Evolutionary conservation across 108 stramenopile species (phyloP).

Genomic region (Nannochloropsis gaditana): DNA sequence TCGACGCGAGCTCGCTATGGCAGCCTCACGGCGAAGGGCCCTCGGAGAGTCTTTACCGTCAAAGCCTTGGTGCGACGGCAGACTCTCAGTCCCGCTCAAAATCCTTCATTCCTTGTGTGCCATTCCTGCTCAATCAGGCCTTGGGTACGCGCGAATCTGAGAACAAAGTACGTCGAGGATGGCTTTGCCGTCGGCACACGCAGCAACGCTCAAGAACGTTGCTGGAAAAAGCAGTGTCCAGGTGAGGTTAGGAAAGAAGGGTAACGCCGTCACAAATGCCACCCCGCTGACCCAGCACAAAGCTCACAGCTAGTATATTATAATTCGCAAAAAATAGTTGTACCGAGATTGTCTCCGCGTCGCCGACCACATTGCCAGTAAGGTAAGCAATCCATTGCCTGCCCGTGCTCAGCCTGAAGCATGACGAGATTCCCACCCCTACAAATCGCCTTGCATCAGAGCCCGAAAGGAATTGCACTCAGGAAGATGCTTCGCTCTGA

Average conservation of each 20-base stretch:
- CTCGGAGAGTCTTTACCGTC: no score
- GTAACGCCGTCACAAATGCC: no score
- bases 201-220: conserved; percentile 5
- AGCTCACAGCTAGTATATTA: no score
- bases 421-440: background rate
- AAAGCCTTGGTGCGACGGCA: no score
- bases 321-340: conserved; percentile 25
- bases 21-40: no score
- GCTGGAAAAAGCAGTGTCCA: background rate
- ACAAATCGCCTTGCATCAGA: conserved; percentile 10
- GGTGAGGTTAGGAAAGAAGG: background rate
- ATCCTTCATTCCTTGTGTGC: no score
- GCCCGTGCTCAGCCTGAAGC: background rate
- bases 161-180: background rate
- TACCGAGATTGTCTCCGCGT: conserved; percentile 44
- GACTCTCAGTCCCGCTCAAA: no score
- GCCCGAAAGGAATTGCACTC: conserved; percentile 40
- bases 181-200: background rate
- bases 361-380: conserved; percentile 44
- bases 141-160: no score
- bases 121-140: no score
- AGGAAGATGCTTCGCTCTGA: conserved; percentile 35
- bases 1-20: no score
- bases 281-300: no score
- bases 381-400: conserved; percentile 19